Evolutionary conservation across 495 filamentous ascomycete genomes (phyloP).

Genomic region (Margaritispora aquatica): DNA sequence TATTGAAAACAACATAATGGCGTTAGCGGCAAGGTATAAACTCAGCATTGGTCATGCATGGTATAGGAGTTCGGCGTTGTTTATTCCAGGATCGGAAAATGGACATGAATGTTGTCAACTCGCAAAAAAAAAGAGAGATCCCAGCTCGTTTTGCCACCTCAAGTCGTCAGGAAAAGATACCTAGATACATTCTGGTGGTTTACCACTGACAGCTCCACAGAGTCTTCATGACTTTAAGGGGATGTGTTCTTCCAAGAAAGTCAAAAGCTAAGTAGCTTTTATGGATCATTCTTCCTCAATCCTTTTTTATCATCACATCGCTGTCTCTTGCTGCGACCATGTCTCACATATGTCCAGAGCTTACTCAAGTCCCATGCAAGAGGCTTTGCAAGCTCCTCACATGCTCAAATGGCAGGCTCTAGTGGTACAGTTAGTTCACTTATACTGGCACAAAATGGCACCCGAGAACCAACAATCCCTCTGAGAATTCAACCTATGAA

Average conservation of each 20-base stretch:
- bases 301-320: too few species aligned
- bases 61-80: not conserved
- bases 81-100: not conserved
- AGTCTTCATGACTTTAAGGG: not conserved
- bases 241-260: not conserved
- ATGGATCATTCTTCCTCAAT: too few species aligned
- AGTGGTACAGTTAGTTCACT: too few species aligned
- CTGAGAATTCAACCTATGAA: too few species aligned
- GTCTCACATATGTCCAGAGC: too few species aligned
- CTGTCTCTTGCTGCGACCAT: too few species aligned
- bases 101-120: not conserved
- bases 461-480: too few species aligned
- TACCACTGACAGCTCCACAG: not conserved
- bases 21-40: not conserved
- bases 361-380: too few species aligned
- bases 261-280: not conserved
- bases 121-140: not conserved
- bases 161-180: not conserved
- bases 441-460: too few species aligned
- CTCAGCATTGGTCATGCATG: not conserved
- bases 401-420: too few species aligned
- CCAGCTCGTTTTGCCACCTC: not conserved
- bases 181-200: not conserved
- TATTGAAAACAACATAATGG: not conserved
- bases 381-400: too few species aligned